Base-by-base conservation (phyloP, 2,329 filamentous ascomycete genomes). In the Parasarocladium wereldwijsianum region DNA sequence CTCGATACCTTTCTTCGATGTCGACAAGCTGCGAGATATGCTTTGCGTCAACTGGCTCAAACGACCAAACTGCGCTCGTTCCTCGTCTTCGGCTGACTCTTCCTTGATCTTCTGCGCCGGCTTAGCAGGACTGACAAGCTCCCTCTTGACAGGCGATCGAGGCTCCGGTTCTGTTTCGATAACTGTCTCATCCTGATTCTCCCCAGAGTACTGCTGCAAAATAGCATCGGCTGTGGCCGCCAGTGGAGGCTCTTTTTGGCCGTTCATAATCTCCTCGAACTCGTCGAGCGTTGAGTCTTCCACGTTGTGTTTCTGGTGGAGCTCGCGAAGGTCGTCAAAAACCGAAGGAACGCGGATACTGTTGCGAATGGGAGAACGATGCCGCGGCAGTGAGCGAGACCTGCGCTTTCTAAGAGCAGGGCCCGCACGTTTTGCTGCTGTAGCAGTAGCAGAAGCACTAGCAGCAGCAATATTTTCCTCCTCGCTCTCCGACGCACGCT, bases 241-340 rank as follows among this genome's bases (percentile, higher is more conserved):
- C 8, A 41, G 38, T n/a, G n/a, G n/a, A n/a, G 21, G 12, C 12
- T 6, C 12, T 18, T 30, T 30, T 12, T 30, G 19, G 13, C 28
- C 28, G 5, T 19, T 30, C 16, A 70, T 42, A 22, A 71, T 49
- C 17, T 64, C 60, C 33, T 65, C 65, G 17, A 72, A 51, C 36
- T 72, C 64, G 27, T 73, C 68, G n/a, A 71, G 45, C 0, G 67
- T 72, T 1, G 65, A 69, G 40, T 73, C 69, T 12, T 73, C 67
- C 16, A 71, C 61, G 31, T 70, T 57, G 40, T 70, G 60, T 25
- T 49, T 51, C 11, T 56, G 56, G 36, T 67, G 57, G 26, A 74
- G 62, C 29, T 66, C 59, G 17, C 59, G 50, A 17, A 73, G 47
- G 38, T 74, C 69, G 33, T 70, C 66, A 32, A 57, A 64, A 31